A percentile compares a stretch with the other conserved stretches of the same genome.
These are phyloP conservation scores for Mycosarcoma mackinlayi DNA, from an alignment of 1,284 basidiomycete species.

Conservation along the genomic window DNA sequence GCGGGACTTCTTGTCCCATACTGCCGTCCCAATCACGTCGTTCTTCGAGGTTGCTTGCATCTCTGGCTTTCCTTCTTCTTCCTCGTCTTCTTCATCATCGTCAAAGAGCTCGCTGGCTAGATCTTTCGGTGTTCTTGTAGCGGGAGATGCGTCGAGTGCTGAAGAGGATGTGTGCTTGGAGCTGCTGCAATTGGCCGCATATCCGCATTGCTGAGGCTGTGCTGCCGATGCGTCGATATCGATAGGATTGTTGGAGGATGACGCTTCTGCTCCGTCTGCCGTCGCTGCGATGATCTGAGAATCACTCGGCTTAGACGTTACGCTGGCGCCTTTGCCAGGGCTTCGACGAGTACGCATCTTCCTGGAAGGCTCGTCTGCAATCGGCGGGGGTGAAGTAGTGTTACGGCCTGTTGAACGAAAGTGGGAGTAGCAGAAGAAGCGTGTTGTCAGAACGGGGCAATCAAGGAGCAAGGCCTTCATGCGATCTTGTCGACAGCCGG, in stretches of 20 bases:
- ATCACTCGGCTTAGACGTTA: neutral
- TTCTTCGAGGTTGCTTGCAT: too few species aligned
- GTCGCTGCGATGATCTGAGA: neutral
- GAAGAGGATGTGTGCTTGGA: neutral
- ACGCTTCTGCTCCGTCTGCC: neutral
- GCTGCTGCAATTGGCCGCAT: neutral
- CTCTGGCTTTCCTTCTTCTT: neutral
- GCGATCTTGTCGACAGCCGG: too few species aligned
- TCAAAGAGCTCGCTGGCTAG: constrained; percentile 25
- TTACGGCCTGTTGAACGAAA: constrained; percentile 18
- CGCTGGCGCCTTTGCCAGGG: constrained; percentile 16
- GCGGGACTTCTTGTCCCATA: neutral
- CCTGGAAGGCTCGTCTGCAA: constrained; percentile 7
- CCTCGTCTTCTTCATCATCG: constrained; percentile 9
- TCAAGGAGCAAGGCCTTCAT: too few species aligned
- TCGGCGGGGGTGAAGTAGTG: constrained; percentile 1
- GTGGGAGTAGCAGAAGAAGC: neutral
- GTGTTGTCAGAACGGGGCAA: neutral
- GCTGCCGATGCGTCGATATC: neutral
- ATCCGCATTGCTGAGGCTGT: too few species aligned
- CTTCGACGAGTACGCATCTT: constrained; percentile 22
- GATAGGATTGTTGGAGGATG: neutral
- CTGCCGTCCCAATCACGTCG: neutral
- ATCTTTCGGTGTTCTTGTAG: constrained; percentile 5
- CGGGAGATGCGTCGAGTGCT: constrained; percentile 4